Base-by-base conservation (phyloP, 2,329 filamentous ascomycete species). In the Ploettnerulaceae sp. region DNA sequence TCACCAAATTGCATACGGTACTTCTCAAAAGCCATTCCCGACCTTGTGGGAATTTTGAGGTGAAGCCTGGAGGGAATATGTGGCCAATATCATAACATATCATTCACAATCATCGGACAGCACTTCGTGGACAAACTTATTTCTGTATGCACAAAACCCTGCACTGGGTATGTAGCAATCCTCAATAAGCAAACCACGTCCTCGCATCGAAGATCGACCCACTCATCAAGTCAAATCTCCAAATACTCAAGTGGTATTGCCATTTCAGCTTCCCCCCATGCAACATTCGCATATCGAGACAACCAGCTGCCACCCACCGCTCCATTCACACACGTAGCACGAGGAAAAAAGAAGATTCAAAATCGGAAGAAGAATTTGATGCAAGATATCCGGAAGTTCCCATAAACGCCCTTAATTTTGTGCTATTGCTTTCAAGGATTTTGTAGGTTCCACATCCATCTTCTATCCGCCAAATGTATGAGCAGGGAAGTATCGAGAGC, bases 361-460 rank as follows among this genome's bases (percentile, higher is more conserved):
- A 70, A 71, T 66, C 68, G 72, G 41, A 44, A 33, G 41, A 44
- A 44, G 14, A 64, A 69, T 71, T 70, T 75, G 73, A 81, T 84
- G 82, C 81, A 79, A 85, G 82, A 86, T 86, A 87, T 87, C 84
- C 84, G 83, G 84, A 47, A 82, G 74, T 75, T 56, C 79, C 76
- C 77, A 81, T 28, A 36, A 86, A 84, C 82, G 82, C 82, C 79
- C 67, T 67, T 67, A 52, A 57, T 59, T 44, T 44, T 44, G 41
- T 44, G 31, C 41, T 44, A 44, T 68, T 71, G 73, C 71, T 71
- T 70, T 70, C 68, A 71, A 72, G 69, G 72, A 71, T 36, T 44
- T 24, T 44, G 32, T 34, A 42, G 28, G 68, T 58, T 54, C 48
- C 51, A 57, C 57, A 73, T 79, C 78, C 78, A 79, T 83, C 79